Evolutionary conservation across 2,329 filamentous ascomycete species (phyloP).

Genomic region (Pleomassaria siparia): DNA sequence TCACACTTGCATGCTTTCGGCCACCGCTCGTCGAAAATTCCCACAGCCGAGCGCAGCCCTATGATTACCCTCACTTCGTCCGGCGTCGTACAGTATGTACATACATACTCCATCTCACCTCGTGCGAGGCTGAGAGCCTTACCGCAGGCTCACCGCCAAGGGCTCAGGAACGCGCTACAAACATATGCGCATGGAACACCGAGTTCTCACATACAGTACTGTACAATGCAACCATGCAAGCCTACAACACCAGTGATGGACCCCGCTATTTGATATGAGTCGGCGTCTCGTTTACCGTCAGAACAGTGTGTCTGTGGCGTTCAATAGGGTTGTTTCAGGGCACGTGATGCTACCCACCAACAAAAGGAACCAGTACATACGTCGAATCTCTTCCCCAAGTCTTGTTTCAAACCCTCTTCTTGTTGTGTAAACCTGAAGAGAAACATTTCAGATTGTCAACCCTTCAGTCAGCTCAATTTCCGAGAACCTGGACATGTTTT

Average conservation of each 20-base stretch:
- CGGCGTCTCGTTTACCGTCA: neutral
- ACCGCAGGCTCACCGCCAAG: slow-evolving; percentile 14
- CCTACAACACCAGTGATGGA: slow-evolving; percentile 1
- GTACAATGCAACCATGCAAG: neutral
- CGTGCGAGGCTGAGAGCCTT: slow-evolving; percentile 10
- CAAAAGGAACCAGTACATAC: neutral
- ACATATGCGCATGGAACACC: slow-evolving; percentile 5
- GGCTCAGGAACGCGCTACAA: neutral
- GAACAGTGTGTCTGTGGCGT: neutral
- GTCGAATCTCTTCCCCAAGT: neutral
- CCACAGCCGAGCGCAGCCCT: slow-evolving; percentile 18
- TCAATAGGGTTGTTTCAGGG: neutral
- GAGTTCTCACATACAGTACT: neutral
- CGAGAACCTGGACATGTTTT: neutral
- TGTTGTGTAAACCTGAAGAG: neutral
- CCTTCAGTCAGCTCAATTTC: neutral
- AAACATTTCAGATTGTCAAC: neutral
- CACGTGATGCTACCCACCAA: neutral
- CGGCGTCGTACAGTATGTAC: slow-evolving; percentile 3
- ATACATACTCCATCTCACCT: slow-evolving; percentile 6
- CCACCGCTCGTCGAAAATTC: neutral
- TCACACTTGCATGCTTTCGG: neutral
- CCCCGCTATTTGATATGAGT: neutral
- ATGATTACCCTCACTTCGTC: slow-evolving; percentile 13
- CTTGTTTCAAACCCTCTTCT: neutral